Evolutionary conservation across 805 yeast species (phyloP).

Genomic region (Diddensiella santjacobensis): DNA sequence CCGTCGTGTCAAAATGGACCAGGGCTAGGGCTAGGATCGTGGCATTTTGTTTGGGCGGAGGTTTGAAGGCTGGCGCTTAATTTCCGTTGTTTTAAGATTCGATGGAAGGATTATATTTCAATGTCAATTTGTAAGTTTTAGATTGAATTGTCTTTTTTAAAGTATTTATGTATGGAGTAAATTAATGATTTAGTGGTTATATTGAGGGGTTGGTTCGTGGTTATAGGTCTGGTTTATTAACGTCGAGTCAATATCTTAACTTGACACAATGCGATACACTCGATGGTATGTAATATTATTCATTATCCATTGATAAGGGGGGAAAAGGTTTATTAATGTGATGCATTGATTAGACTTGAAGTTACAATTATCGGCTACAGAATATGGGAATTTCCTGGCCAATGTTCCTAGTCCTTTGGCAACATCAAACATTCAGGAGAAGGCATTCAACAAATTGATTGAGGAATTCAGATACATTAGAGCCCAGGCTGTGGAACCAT

Average conservation of each 20-base stretch:
- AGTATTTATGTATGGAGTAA: not conserved
- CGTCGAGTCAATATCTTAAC: constrained; percentile 78
- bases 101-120: constrained; percentile 94
- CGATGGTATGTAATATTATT: constrained; percentile 45
- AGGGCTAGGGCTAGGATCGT: not conserved
- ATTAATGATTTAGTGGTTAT: constrained; percentile 52
- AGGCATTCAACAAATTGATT: constrained; percentile 67
- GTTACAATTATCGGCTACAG: constrained; percentile 91
- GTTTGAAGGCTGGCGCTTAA: no score
- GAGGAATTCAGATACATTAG: constrained; percentile 82
- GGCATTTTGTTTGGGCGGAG: not conserved
- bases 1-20: not conserved
- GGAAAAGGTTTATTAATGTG: no score
- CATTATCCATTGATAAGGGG: not conserved
- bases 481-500: constrained; percentile 75
- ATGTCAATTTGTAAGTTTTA: constrained; percentile 57
- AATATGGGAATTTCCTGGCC: constrained; percentile 86
- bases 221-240: constrained; percentile 77
- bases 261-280: constrained; percentile 93
- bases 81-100: constrained; percentile 4
- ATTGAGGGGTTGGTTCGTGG: constrained; percentile 96
- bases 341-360: constrained; percentile 57
- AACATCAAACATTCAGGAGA: constrained; percentile 80
- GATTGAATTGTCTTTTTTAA: not conserved
- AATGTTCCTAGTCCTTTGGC: constrained; percentile 79